phyloP scores from a whole-genome alignment of 208 protist species.

The Porcisia hertigi region DNA sequence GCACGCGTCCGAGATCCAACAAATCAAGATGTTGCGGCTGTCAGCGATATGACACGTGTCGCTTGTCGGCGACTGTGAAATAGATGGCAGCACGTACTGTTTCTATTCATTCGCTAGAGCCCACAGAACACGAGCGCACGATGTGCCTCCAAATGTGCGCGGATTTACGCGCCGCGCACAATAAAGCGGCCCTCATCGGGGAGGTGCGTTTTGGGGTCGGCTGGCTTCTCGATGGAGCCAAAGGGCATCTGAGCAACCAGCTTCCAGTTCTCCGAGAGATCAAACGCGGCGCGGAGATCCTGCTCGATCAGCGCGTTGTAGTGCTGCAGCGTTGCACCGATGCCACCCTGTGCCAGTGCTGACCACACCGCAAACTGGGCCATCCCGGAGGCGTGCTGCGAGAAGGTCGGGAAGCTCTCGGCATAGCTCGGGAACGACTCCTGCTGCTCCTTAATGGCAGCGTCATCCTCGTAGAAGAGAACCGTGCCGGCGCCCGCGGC shows the following conservation, averaged over 20 bases:
- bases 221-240: constrained; percentile 42
- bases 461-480: constrained; percentile 60
- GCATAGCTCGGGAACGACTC: constrained; percentile 47
- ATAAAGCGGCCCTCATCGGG: constrained; percentile 43
- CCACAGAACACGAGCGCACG: background rate
- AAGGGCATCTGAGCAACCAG: constrained; percentile 69
- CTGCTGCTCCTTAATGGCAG: constrained; percentile 39
- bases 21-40: background rate
- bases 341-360: constrained; percentile 40
- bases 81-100: too few species aligned
- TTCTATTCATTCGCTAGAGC: too few species aligned
- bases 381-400: constrained; percentile 50
- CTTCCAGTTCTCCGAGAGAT: constrained; percentile 45
- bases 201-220: constrained; percentile 41
- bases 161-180: constrained; percentile 28
- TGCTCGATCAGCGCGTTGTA: constrained; percentile 52
- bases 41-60: too few species aligned
- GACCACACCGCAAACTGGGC: constrained; percentile 63
- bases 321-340: constrained; percentile 59
- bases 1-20: too few species aligned
- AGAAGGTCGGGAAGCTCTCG: constrained; percentile 42
- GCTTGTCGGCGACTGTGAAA: too few species aligned
- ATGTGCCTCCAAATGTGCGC: background rate
- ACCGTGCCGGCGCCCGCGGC: constrained; percentile 53
- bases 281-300: constrained; percentile 31